Percentiles rank a stretch among this genome's conserved stretches.
Conservation (phyloP, 192 early-diverging fungal species). For the Funneliformis geosporum region DNA sequence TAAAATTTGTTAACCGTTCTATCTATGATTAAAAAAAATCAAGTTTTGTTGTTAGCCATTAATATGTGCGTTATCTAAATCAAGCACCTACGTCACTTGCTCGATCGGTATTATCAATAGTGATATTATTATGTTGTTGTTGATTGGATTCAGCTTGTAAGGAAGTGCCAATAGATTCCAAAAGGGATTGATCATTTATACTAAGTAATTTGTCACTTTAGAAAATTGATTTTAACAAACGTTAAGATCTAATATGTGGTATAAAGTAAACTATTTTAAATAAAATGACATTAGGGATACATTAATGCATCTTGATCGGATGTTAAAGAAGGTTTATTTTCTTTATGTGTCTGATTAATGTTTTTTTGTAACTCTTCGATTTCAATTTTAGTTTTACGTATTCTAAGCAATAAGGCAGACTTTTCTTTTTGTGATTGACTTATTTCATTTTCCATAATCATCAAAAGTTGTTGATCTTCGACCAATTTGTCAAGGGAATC, state of each 20-base stretch:
- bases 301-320: neutral
- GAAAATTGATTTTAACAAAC: too few species aligned
- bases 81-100: neutral
- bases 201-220: neutral
- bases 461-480: neutral
- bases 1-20: neutral
- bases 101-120: neutral
- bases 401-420: neutral
- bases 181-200: neutral
- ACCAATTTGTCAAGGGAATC: neutral
- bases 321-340: neutral
- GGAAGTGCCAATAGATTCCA: neutral
- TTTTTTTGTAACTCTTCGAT: neutral
- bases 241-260: neutral
- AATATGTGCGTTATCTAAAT: neutral
- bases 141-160: neutral
- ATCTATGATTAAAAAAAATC: neutral
- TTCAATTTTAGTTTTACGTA: neutral
- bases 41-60: neutral
- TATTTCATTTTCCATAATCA: neutral
- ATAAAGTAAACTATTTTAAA: neutral
- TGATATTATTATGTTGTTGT: neutral
- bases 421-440: neutral
- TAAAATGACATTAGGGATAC: neutral
- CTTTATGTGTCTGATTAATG: neutral